Conservation (phyloP, 306 rosid species). For the Quercus berberidifolia region DNA sequence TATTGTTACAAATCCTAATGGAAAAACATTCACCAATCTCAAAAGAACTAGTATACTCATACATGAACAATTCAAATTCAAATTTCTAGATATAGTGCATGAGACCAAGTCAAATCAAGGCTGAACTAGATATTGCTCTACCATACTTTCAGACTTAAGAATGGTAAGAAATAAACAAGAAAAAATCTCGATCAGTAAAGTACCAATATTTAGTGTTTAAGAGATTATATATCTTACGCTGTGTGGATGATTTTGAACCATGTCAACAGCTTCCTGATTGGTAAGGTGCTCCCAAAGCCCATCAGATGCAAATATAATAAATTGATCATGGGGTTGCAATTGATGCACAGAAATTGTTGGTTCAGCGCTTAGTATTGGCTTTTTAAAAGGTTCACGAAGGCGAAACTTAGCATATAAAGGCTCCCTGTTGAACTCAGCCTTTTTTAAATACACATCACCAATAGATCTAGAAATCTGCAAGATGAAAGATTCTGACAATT, state of each 20-base stretch:
- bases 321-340: slow-evolving; percentile 75
- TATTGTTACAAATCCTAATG: background rate
- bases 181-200: background rate
- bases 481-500: slow-evolving; percentile 7
- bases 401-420: slow-evolving; percentile 81
- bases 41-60: background rate
- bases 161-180: background rate
- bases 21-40: background rate
- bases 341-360: slow-evolving; percentile 61
- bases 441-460: slow-evolving; percentile 87
- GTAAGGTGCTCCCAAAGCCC: slow-evolving; percentile 95
- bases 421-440: slow-evolving; percentile 83
- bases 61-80: background rate
- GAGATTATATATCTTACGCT: slow-evolving; percentile 40
- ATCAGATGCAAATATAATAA: slow-evolving; percentile 87
- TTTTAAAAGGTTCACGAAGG: slow-evolving; percentile 59
- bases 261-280: slow-evolving; percentile 94
- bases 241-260: slow-evolving; percentile 73
- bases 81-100: background rate
- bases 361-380: slow-evolving; percentile 78
- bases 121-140: background rate
- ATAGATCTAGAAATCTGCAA: slow-evolving; percentile 83
- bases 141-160: background rate
- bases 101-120: background rate
- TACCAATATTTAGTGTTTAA: slow-evolving; percentile 2